Conservation (phyloP, 2,329 filamentous ascomycete species). For the Lachnellula arida region DNA sequence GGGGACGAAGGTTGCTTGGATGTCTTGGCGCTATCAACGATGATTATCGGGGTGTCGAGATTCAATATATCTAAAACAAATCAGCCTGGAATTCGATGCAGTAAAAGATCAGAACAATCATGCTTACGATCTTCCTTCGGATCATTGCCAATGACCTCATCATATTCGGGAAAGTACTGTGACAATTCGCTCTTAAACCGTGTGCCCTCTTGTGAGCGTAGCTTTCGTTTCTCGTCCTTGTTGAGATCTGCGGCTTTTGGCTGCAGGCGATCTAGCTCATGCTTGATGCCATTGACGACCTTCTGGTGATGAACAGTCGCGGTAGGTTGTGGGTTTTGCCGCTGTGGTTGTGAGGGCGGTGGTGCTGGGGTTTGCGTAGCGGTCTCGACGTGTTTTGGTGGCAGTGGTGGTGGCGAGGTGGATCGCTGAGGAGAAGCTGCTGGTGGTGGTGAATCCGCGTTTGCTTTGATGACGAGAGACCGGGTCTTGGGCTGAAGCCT, state of each 20-base stretch:
- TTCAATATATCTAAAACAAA: constrained; percentile 61
- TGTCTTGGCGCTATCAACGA: constrained; percentile 51
- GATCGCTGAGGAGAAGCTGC: constrained; percentile 8
- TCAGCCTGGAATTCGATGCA: constrained; percentile 16
- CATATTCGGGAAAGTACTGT: constrained; percentile 88
- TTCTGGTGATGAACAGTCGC: constrained; percentile 46
- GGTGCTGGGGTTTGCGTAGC: constrained; percentile 22
- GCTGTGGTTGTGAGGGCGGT: constrained; percentile 27
- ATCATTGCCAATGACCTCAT: constrained; percentile 86
- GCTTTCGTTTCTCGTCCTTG: constrained; percentile 64
- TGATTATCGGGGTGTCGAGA: constrained; percentile 65
- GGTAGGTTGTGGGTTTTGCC: constrained; percentile 4
- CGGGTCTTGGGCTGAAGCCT: constrained; percentile 14
- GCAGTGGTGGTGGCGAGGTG: constrained; percentile 9
- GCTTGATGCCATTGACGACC: constrained; percentile 56
- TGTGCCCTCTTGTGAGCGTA: constrained; percentile 81
- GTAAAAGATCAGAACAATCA: constrained; percentile 15
- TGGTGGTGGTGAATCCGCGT: constrained; percentile 22
- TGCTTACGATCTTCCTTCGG: constrained; percentile 69
- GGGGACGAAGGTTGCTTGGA: constrained; percentile 22
- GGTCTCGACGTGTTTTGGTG: constrained; percentile 13
- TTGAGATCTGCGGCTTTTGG: constrained; percentile 39
- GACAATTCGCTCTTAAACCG: constrained; percentile 89
- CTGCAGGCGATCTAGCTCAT: constrained; percentile 55
- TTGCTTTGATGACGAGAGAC: constrained; percentile 20